phyloP scores from a whole-genome alignment of 345 rosid species.

The Linum tenue region DNA sequence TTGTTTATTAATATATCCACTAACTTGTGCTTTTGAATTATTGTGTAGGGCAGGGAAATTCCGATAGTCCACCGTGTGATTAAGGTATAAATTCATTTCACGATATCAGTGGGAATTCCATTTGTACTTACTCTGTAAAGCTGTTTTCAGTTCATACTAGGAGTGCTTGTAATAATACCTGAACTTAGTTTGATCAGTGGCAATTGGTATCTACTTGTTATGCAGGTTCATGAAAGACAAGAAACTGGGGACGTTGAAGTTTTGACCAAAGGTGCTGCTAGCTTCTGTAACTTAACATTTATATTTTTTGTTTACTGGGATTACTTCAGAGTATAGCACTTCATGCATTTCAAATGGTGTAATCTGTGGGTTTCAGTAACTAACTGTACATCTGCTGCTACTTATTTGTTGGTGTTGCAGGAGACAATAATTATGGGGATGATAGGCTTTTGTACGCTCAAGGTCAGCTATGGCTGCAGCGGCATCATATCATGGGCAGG shows the following conservation, averaged over 20 bases:
- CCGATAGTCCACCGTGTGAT: conserved; percentile 97
- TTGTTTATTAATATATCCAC: not conserved
- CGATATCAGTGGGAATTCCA: not conserved
- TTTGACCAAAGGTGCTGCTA: conserved; percentile 89
- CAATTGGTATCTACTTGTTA: not conserved
- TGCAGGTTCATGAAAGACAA: conserved; percentile 78
- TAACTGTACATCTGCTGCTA: too few species aligned
- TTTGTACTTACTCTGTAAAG: too few species aligned
- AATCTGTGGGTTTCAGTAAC: too few species aligned
- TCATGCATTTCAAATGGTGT: conserved; percentile 25
- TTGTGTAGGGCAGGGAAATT: conserved; percentile 78
- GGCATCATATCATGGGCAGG: conserved; percentile 62
- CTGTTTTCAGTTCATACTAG: not conserved
- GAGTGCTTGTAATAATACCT: not conserved
- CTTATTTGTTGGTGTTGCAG: conserved; percentile 29
- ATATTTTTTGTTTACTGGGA: too few species aligned
- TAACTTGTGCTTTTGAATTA: conserved; percentile 10
- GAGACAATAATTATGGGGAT: conserved; percentile 47
- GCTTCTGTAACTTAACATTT: too few species aligned
- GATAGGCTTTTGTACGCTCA: too few species aligned
- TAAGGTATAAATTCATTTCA: conserved; percentile 41
- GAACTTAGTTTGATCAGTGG: not conserved
- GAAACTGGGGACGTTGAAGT: conserved; percentile 85
- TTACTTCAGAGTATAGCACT: too few species aligned
- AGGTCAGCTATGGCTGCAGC: conserved; percentile 63